A percentile compares a stretch with the other conserved stretches of the same genome.
Conservation (phyloP, 2,329 filamentous ascomycete species). For the Fusarium setosum region DNA sequence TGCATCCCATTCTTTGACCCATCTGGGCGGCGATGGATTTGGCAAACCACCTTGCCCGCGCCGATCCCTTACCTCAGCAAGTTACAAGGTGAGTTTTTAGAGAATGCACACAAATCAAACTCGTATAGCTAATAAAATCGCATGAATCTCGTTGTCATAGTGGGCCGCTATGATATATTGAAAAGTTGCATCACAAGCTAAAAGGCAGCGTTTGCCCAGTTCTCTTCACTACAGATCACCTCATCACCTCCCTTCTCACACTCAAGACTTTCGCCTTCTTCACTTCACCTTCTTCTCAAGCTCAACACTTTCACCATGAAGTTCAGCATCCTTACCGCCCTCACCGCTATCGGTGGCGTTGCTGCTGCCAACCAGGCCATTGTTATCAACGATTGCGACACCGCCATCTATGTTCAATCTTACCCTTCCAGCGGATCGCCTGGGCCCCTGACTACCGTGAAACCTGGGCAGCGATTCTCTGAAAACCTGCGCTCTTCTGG, state of each 20-base stretch:
- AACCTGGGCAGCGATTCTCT: conserved; percentile 47
- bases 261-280: not conserved
- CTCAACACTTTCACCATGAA: conserved; percentile 38
- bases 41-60: not conserved
- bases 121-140: conserved; percentile 1
- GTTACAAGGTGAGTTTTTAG: not conserved
- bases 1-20: too few relatives aligned
- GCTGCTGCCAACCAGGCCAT: conserved; percentile 49
- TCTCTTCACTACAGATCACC: not conserved
- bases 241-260: conserved; percentile 1
- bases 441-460: conserved; percentile 48
- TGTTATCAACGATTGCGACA: conserved; percentile 50
- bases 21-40: not conserved
- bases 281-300: conserved; percentile 2
- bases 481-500: conserved; percentile 50
- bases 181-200: conserved; percentile 2
- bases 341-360: conserved; percentile 45
- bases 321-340: conserved; percentile 36
- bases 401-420: conserved; percentile 51
- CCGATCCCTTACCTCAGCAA: not conserved
- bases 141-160: not conserved
- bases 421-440: conserved; percentile 47
- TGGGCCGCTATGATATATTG: not conserved
- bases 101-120: not conserved
- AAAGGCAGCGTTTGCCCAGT: conserved; percentile 6